These are phyloP conservation scores for Leishmania guyanensis DNA, from an alignment of 208 protist genomes.

Conservation along the genomic window DNA sequence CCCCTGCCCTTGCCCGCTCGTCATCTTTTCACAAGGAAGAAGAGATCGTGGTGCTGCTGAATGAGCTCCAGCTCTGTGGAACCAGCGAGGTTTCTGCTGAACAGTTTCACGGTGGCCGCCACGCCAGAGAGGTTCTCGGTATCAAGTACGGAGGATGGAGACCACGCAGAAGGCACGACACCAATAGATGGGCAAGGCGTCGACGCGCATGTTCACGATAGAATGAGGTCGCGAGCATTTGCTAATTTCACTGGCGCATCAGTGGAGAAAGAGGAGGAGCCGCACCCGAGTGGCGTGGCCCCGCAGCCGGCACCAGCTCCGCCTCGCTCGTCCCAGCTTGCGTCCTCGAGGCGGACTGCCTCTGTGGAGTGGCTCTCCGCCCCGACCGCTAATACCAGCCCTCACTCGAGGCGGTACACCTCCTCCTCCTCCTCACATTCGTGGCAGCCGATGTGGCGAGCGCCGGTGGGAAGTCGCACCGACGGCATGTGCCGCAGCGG, in stretches of 20 bases:
- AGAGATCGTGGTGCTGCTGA: background rate
- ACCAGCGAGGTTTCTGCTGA: conserved; percentile 26
- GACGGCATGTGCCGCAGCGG: background rate
- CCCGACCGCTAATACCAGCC: background rate
- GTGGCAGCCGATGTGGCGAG: background rate
- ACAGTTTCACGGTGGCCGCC: conserved; percentile 28
- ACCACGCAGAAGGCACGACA: background rate
- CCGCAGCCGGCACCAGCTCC: conserved; percentile 22
- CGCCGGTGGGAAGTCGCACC: background rate
- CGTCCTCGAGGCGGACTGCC: background rate
- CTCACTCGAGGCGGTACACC: background rate
- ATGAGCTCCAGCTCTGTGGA: conserved; percentile 19
- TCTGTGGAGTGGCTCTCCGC: background rate
- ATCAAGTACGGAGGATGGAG: background rate
- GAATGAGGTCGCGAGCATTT: background rate
- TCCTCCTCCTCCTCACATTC: background rate
- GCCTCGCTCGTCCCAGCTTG: background rate
- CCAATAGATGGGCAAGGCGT: background rate
- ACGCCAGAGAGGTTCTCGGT: conserved; percentile 9
- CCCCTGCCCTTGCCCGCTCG: background rate
- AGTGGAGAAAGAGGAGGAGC: conserved; percentile 16
- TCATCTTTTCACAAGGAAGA: background rate
- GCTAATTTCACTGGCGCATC: background rate
- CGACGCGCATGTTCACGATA: background rate
- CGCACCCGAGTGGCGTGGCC: conserved; percentile 14